Evolutionary conservation across 108 stramenopile species (phyloP), one percentile per base, ranked within the genome.

Genomic region (Pelagomonas calceolata): DNA sequence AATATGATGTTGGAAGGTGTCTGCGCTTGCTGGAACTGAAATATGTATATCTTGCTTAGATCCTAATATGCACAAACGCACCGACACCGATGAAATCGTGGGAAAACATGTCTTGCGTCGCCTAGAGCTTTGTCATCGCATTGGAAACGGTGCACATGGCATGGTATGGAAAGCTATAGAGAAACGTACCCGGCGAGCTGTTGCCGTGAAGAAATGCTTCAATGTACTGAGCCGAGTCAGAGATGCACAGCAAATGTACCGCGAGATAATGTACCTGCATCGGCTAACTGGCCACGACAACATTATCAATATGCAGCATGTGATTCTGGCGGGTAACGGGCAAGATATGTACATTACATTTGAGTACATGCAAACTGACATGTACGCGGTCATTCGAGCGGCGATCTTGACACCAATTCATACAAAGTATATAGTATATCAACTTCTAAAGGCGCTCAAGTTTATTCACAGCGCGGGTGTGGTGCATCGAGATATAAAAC

Each of bases 311-410:
- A 77, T 93, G n/a, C 75, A 77, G 51, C 84, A 82, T 44, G 86
- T 93, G 43, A 76, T 92, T 17, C 85, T 76, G 34, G 88, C 91
- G 0, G 88, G 90, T 39, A 89, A 91, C 66, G 90, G 87, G 68
- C 78, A 76, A 26, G 92, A 93, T 72, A 78, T 93, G 4, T 93
- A 92, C 83, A 77, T 92, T 32, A 86, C 85, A 12, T 92, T 92
- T 65, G 91, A 93, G 44, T 90, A 83, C 66, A 85, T 89, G 85
- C 87, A 88, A 18, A 85, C 88, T 1, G 92, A 93, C 71, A 75
- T 93, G 32, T 82, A 86, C 74, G 88, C 89, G 31, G 90, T 91
- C 18, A 91, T 93, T 31, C 81, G 89, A 36, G 87, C 91, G 14
- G 71, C 78, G 33, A 82, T 91, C 9, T 71, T 90, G 68, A 80